Base-by-base conservation (phyloP, 2,329 filamentous ascomycete genomes). In the Grosmannia serpens region DNA sequence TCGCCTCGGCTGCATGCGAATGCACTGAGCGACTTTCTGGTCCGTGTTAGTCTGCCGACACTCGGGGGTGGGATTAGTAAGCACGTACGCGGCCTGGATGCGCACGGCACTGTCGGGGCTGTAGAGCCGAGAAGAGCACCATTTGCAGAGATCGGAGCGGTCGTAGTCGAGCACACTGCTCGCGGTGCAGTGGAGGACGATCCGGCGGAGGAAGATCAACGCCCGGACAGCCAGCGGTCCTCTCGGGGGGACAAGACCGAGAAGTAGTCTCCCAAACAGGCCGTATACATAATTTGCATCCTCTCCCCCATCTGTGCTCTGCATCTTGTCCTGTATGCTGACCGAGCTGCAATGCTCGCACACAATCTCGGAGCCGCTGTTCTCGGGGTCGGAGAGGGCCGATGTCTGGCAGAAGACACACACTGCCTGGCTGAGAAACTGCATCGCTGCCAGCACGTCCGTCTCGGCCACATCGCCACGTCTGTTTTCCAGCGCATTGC, bases 91-190 rank as follows among this genome's bases (percentile, higher is more conserved):
- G 24, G 63, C 63, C 35, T 64, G 59, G 3, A 55, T 35, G 2
- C 63, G 63, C 35, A 64, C 63, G 1, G 60, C 61, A 27, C 47
- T 53, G 52, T 63, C 61, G 3, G 52, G 33, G 50, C 59, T 61
- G 44, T 54, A 57, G 3, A 64, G 59, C 33, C 58, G 60, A 4
- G 51, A 10, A 2, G 52, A 53, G 41, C 57, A 60, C 61, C 61
- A 64, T 31, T 53, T 51, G 57, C 61, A 64, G 7, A 60, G 58
- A 1, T 13, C 13, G 4, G 61, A 62, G 15, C 35, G 47, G 22
- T 60, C 61, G 57, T 62, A 62, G 60, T 61, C 60, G 22, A 64
- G 59, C 0, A 60, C 26, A 5, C 53, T 47, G 7, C 26, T 35
- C 1, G 51, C 31, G 35, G 38, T 50, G 41, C 57, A 24, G 52